Evolutionary conservation across 352 stramenopile genomes (phyloP).

Genomic region (Phytopythium litorale): DNA sequence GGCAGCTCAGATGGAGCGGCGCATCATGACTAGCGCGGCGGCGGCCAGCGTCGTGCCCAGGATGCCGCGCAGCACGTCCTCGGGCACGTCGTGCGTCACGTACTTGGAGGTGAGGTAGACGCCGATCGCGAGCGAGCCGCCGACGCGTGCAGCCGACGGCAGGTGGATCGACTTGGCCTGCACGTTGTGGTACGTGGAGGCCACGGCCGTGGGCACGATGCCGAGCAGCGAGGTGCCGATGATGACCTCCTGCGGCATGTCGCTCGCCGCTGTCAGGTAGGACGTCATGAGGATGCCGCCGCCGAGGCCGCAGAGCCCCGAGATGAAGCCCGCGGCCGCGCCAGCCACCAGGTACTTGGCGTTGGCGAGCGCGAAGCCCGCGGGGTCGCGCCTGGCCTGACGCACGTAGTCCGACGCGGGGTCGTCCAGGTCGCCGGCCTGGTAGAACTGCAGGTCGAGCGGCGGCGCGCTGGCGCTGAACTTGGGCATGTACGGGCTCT

Average conservation of each 20-base stretch:
- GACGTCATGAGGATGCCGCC: slow-evolving; percentile 85
- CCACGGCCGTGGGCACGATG: slow-evolving; percentile 76
- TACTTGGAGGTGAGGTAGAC: slow-evolving; percentile 84
- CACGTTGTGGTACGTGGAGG: slow-evolving; percentile 79
- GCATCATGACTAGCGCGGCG: slow-evolving; percentile 79
- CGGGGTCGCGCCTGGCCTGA: slow-evolving; percentile 31
- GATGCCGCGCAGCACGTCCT: slow-evolving; percentile 71
- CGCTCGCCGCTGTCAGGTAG: slow-evolving; percentile 80
- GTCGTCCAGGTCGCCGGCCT: slow-evolving; percentile 4
- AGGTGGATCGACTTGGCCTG: slow-evolving; percentile 77
- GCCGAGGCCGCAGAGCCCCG: slow-evolving; percentile 73
- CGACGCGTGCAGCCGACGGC: slow-evolving; percentile 62
- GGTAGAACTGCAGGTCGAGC: slow-evolving; percentile 79
- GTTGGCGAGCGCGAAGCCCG: slow-evolving; percentile 51
- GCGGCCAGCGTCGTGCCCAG: slow-evolving; percentile 63
- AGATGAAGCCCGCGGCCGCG: slow-evolving; percentile 78
- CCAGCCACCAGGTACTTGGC: slow-evolving; percentile 75
- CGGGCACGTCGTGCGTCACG: slow-evolving; percentile 70
- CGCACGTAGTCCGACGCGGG: slow-evolving; percentile 34
- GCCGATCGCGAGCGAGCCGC: slow-evolving; percentile 49
- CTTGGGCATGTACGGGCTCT: slow-evolving; percentile 72
- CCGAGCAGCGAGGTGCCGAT: slow-evolving; percentile 83
- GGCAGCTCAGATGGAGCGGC: slow-evolving; percentile 37
- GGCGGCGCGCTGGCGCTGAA: slow-evolving; percentile 47
- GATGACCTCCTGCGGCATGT: slow-evolving; percentile 82